phyloP scores from a whole-genome alignment of 768 basidiomycete species.

The Clavaria fumosa region DNA sequence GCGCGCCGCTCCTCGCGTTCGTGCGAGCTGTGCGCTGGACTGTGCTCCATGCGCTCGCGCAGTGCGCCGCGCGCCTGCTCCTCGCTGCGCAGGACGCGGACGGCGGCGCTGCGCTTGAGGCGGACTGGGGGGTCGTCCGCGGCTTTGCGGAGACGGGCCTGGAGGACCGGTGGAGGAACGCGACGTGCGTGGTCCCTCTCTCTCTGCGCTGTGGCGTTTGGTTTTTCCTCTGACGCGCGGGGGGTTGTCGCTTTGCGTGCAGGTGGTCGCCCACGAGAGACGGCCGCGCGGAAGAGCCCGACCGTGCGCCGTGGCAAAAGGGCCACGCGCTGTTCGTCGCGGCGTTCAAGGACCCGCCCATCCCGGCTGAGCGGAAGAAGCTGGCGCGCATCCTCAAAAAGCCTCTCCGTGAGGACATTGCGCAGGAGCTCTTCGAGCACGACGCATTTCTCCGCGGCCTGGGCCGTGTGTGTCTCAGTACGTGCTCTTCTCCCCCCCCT shows the following conservation, averaged over 20 bases:
- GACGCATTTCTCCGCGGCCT: conserved; percentile 53
- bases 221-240: too few species aligned
- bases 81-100: conserved; percentile 35
- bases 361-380: conserved; percentile 28
- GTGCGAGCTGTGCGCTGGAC: conserved; percentile 53
- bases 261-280: too few species aligned
- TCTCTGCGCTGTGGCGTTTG: not conserved
- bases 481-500: conserved; percentile 18
- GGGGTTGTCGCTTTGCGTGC: too few species aligned
- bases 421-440: conserved; percentile 53
- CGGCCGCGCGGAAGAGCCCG: conserved; percentile 31
- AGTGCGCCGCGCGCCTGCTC: conserved; percentile 49
- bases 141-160: conserved; percentile 63
- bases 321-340: conserved; percentile 41
- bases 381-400: conserved; percentile 7
- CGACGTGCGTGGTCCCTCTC: conserved; percentile 26
- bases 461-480: conserved; percentile 71
- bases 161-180: conserved; percentile 47
- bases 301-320: conserved; percentile 50
- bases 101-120: conserved; percentile 21
- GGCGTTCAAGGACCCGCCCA: conserved; percentile 47
- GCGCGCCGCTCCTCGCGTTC: conserved; percentile 41
- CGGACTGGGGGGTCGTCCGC: conserved; percentile 40
- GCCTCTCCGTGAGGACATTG: conserved; percentile 24
- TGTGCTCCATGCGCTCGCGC: conserved; percentile 57